Evolutionary conservation across 306 rosid species (phyloP).

Genomic region (Gillenia trifoliata): DNA sequence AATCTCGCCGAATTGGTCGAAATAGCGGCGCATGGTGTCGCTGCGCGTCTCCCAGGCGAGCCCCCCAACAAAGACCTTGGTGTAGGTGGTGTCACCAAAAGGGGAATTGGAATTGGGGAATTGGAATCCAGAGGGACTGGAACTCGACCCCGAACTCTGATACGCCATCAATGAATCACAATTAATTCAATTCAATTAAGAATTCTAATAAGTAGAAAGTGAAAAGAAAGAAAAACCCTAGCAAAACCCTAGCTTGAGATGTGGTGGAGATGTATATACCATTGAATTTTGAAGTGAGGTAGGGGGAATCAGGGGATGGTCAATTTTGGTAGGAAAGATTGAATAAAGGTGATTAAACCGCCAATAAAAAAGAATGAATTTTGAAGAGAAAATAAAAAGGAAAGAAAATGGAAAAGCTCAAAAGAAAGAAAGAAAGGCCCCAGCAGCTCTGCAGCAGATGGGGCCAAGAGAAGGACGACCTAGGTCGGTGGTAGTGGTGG

Average conservation of each 20-base stretch:
- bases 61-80: constrained; percentile 95
- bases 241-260: constrained; percentile 34
- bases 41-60: constrained; percentile 98
- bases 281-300: constrained; percentile 14
- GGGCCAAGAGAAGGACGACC: neutral
- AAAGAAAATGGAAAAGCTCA: neutral
- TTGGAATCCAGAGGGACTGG: constrained; percentile 72
- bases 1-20: constrained; percentile 81
- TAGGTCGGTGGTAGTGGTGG: neutral
- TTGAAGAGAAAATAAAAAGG: neutral
- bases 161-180: constrained; percentile 58
- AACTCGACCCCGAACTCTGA: constrained; percentile 79
- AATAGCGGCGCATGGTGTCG: constrained; percentile 81
- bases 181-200: neutral
- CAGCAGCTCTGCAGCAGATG: neutral
- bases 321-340: neutral
- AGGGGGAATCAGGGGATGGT: constrained; percentile 16
- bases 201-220: neutral
- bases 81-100: constrained; percentile 88
- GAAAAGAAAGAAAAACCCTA: constrained; percentile 16
- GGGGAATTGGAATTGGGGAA: constrained; percentile 49
- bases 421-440: neutral
- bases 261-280: constrained; percentile 27
- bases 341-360: neutral
- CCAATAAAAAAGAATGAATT: neutral